phyloP scores from a whole-genome alignment of 306 rosid genomes.

The Vigna nakashimae region DNA sequence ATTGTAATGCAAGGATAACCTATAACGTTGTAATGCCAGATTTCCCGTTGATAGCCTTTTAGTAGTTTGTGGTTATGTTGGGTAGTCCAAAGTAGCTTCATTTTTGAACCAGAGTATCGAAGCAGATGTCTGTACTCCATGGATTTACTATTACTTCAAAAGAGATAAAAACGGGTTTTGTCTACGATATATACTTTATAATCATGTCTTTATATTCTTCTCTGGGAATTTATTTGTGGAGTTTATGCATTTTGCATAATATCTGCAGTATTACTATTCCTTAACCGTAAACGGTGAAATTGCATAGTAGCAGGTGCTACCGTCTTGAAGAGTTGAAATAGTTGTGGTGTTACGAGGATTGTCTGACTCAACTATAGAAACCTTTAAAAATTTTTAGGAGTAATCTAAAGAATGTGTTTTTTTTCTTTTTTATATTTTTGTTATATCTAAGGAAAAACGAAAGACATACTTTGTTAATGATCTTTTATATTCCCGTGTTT shows the following conservation, averaged over 20 bases:
- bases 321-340: background rate
- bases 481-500: no score
- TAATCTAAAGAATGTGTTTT: no score
- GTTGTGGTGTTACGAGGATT: background rate
- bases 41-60: background rate
- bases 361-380: no score
- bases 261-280: no score
- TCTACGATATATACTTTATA: background rate
- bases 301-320: background rate
- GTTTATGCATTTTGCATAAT: background rate
- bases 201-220: background rate
- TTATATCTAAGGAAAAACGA: no score
- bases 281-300: background rate
- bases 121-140: background rate
- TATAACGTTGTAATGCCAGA: slow-evolving; percentile 32
- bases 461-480: background rate
- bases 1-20: slow-evolving; percentile 30
- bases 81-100: background rate
- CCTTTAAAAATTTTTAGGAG: no score
- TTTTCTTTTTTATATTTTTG: no score
- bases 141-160: background rate
- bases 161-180: background rate
- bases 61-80: background rate
- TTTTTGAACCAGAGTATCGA: background rate
- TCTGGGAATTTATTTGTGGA: background rate